Evolutionary conservation across 2,329 filamentous ascomycete genomes (phyloP), one percentile per base, ranked within the genome.

Genomic region (Beauveria rudraprayagi): DNA sequence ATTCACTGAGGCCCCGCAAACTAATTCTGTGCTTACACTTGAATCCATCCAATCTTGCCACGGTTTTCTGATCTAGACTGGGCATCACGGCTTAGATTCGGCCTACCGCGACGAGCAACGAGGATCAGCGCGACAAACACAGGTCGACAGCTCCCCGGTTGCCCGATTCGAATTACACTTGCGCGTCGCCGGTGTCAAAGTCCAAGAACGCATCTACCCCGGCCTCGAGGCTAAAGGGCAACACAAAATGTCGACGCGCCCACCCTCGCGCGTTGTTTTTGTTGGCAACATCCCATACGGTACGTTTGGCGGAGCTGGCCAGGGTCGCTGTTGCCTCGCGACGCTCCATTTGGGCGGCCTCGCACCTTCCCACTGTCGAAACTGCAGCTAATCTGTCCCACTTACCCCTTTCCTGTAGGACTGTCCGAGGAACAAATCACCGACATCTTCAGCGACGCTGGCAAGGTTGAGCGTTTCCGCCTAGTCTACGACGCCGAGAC

Each of bases 401-500:
- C 34, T 37, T 37, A 11, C 34, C 14, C 34, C 2, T 37, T 37
- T 37, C 14, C 5, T 37, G 17, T 69, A 96, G 92, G 93, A 65
- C 86, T 97, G 66, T 96, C 92, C 34, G 94, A 99, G 77, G 92
- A 97, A 73, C 90, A 96, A 73, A 96, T 99, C 69, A 89, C 88
- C 71, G 91, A 97, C 68, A 96, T 96, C 63, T 95, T 97, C 74
- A 90, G 87, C 71, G 89, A 89, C 65, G 92, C 90, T 58, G 94
- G 94, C 62, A 90, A 92, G 66, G 93, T 97, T 1, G 81, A 95
- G 62, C 93, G 90, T 72, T 97, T 97, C 73, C 86, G 93, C 57
- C 83, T 97, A 54, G 93, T 97, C 65, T 95, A 96, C 75, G 95
- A 97, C 77, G 89, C 92, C 58, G 93, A 97, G 70, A 97, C 92